Percentiles rank a stretch among this genome's conserved stretches.
Evolutionary conservation across 768 basidiomycete genomes (phyloP).

Genomic region (Lyophyllum atratum): DNA sequence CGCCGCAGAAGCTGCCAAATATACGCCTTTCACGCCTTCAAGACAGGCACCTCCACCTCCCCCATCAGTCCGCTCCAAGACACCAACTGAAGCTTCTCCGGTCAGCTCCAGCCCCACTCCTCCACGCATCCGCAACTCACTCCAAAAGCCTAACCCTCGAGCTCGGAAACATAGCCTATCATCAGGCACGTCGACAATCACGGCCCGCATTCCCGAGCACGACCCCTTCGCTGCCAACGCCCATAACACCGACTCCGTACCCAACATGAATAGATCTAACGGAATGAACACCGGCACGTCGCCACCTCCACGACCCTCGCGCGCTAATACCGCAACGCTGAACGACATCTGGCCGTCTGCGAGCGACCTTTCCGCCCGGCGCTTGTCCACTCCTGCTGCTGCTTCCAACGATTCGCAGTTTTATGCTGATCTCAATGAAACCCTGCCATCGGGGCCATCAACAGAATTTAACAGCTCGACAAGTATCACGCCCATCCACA

Average conservation of each 20-base stretch:
- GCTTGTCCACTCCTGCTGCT: conserved; percentile 50
- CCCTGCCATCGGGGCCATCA: conserved; percentile 36
- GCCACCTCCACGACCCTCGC: conserved; percentile 78
- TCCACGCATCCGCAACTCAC: conserved; percentile 51
- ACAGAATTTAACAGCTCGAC: conserved; percentile 26
- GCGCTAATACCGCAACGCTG: conserved; percentile 82
- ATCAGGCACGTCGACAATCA: conserved; percentile 25
- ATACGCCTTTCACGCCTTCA: conserved; percentile 34
- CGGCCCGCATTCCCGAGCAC: conserved; percentile 44
- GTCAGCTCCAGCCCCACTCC: conserved; percentile 26
- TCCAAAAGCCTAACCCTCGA: conserved; percentile 62
- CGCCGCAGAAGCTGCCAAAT: conserved; percentile 52
- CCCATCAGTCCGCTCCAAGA: conserved; percentile 41
- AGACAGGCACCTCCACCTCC: conserved; percentile 43
- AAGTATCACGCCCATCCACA: conserved; percentile 21
- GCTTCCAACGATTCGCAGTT: conserved; percentile 37
- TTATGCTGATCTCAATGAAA: conserved; percentile 47
- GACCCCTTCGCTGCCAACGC: conserved; percentile 60
- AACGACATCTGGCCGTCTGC: conserved; percentile 67
- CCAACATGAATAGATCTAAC: conserved; percentile 30
- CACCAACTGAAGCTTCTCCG: conserved; percentile 47
- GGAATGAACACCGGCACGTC: conserved; percentile 42
- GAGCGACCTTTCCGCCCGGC: conserved; percentile 43
- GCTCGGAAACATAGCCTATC: conserved; percentile 55
- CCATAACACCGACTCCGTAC: conserved; percentile 29